Evolutionary conservation across 129 eudicot genomes (phyloP), one percentile per base, ranked within the genome.

Genomic region (Tagetes patula): DNA sequence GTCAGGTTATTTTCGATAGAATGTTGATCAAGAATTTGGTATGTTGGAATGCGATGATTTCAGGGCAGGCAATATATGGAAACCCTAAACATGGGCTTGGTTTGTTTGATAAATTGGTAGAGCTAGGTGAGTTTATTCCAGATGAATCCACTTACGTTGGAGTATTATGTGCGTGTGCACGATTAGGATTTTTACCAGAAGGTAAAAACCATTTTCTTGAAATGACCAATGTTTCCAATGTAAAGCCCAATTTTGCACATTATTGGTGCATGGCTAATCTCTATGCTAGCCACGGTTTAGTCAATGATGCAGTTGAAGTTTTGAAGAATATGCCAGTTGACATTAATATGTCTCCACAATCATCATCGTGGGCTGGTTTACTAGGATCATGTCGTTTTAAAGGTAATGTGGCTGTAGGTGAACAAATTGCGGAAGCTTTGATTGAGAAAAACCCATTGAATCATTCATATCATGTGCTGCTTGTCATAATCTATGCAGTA

Each of bases 211-310:
- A 90, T 75, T 87, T 94, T 62, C 71, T 69, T 47, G 83, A 87
- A 77, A 94, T 90, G 98, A 76, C 80, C 3, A 55, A 83, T 58
- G 82, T 60, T 58, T 86, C 82, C 69, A n/a, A 39, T n/a, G 11
- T 94, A 56, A 84, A 80, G 62, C 96, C 96, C 68, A 87, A 70
- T 82, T 94, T 94, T 46, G 96, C 86, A 39, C 98, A 90, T 83
- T 83, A 77, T 71, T 94, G 96, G 96, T 90, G 98, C 88, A 83
- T 94, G 96, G 98, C 96, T 42, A 94, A 84, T 76, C 83, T 94
- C 14, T 75, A 82, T 67, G 96, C 91, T 40, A 82, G 78, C 66
- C 77, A 72, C 43, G 98, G 96, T 74, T 84, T 86, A 45, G 61
- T 73, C 62, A 50, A 86, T 20, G 82, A 94, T 38, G 98, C 96